A percentile compares a stretch with the other conserved stretches of the same genome.
phyloP scores from a whole-genome alignment of 208 protist genomes.

The Wallacemonas sp. region DNA sequence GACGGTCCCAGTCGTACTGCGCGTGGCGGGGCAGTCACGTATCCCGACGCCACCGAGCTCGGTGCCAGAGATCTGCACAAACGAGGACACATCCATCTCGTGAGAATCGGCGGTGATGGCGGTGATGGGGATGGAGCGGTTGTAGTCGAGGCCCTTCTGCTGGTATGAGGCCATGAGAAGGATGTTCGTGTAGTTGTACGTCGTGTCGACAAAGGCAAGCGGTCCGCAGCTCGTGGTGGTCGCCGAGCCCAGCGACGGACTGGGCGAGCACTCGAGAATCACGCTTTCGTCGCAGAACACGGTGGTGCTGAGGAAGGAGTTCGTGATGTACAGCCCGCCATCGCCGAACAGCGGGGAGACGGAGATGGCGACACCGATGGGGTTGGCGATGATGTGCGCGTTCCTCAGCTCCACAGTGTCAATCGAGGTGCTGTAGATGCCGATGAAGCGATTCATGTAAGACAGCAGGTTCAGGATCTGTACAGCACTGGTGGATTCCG shows the following conservation, averaged over 20 bases:
- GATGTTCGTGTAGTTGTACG: constrained; percentile 31
- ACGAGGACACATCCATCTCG: constrained; percentile 5
- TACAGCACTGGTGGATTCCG: constrained; percentile 27
- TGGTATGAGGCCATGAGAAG: constrained; percentile 30
- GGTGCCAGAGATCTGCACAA: not conserved
- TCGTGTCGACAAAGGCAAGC: constrained; percentile 28
- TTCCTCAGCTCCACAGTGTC: constrained; percentile 22
- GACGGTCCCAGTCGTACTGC: not conserved
- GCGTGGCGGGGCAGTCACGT: not conserved
- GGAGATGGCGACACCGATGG: constrained; percentile 31
- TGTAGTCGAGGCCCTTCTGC: constrained; percentile 28
- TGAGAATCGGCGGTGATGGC: not conserved
- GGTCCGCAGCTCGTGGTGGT: constrained; percentile 12
- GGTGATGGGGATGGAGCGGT: constrained; percentile 18
- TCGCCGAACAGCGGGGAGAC: constrained; percentile 14
- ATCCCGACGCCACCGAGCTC: constrained; percentile 8
- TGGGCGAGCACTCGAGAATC: constrained; percentile 23
- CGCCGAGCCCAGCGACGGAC: not conserved
- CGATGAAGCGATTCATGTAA: constrained; percentile 33
- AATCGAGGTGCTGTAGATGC: constrained; percentile 41
- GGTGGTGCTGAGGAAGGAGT: constrained; percentile 27
- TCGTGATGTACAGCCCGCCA: constrained; percentile 16
- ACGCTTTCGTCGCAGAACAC: constrained; percentile 15
- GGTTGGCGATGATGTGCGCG: constrained; percentile 36
- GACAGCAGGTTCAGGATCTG: constrained; percentile 9